phyloP scores from a whole-genome alignment of 176 grass and related monocot genomes.

The Rhynchospora breviuscula region DNA sequence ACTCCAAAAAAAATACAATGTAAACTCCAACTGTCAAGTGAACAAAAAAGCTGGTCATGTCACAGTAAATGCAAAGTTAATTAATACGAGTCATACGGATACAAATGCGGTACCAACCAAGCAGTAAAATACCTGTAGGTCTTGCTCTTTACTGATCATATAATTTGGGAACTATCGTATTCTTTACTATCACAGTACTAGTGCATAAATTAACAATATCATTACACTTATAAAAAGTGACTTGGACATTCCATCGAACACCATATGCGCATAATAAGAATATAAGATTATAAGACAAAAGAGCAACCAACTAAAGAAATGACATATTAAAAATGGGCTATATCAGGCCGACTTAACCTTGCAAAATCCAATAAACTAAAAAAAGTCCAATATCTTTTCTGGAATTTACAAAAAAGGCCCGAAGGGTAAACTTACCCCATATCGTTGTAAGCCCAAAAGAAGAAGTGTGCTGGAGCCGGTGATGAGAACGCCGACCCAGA shows the following conservation, averaged over 20 bases:
- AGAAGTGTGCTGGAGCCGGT: constrained; percentile 79
- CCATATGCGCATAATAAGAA: neutral
- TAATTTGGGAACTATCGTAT: too few relatives aligned
- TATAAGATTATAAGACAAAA: neutral
- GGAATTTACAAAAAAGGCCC: neutral
- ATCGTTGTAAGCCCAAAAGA: constrained; percentile 71
- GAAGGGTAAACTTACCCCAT: constrained; percentile 43
- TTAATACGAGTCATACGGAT: too few relatives aligned
- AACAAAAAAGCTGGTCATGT: too few relatives aligned
- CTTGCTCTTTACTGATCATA: too few relatives aligned
- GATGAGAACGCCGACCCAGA: constrained; percentile 91
- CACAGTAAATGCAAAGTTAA: too few relatives aligned
- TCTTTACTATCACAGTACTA: too few relatives aligned
- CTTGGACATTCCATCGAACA: neutral
- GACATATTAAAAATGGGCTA: neutral
- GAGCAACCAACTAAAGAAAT: neutral
- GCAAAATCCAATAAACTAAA: too few relatives aligned
- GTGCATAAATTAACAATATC: neutral
- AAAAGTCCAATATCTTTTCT: too few relatives aligned
- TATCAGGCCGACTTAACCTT: too few relatives aligned
- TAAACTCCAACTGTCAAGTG: neutral
- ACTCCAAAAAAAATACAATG: neutral
- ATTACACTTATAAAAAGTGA: neutral
- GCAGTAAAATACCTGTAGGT: too few relatives aligned
- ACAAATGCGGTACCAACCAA: too few relatives aligned